Percentiles rank a stretch among this genome's conserved stretches.
These are phyloP conservation scores for Aureobasidium mangrovei DNA, from an alignment of 2,329 filamentous ascomycete species.

Conservation along the genomic window DNA sequence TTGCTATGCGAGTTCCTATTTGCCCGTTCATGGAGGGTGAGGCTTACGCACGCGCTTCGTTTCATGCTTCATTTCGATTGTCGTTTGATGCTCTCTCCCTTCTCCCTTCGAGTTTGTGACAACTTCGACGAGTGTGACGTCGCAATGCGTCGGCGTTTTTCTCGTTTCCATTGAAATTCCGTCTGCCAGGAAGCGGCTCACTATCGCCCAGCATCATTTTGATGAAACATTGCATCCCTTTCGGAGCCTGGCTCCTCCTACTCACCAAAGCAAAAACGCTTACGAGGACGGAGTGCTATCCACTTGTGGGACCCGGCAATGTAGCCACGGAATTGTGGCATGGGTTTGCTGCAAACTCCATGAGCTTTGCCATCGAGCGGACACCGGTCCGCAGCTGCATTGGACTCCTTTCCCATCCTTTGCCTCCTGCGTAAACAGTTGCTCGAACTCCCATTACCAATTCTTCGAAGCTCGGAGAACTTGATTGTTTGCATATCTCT, in stretches of 20 bases:
- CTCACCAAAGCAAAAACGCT: not conserved
- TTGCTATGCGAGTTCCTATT: not conserved
- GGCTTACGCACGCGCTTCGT: not conserved
- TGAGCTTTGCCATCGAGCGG: not conserved
- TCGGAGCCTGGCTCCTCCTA: not conserved
- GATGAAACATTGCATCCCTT: not conserved
- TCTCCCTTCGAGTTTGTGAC: not conserved
- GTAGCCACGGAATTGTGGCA: not conserved
- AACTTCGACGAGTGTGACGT: not conserved
- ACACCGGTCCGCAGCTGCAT: not conserved
- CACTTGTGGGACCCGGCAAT: not conserved
- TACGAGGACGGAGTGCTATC: not conserved
- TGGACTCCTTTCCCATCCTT: not conserved
- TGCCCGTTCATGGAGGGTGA: not conserved
- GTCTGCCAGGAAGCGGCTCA: not conserved
- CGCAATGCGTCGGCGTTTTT: slow-evolving; percentile 5
- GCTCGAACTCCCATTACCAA: not conserved
- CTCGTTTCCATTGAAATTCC: not conserved
- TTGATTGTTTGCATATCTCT: not conserved
- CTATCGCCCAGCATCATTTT: not conserved
- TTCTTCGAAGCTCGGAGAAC: not conserved
- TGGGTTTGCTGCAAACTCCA: not conserved
- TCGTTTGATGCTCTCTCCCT: not conserved
- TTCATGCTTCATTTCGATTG: slow-evolving; percentile 3
- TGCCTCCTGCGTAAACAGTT: slow-evolving; percentile 4